These are phyloP conservation scores for Xylaria venustula DNA, from an alignment of 495 filamentous ascomycete genomes.

Conservation along the genomic window DNA sequence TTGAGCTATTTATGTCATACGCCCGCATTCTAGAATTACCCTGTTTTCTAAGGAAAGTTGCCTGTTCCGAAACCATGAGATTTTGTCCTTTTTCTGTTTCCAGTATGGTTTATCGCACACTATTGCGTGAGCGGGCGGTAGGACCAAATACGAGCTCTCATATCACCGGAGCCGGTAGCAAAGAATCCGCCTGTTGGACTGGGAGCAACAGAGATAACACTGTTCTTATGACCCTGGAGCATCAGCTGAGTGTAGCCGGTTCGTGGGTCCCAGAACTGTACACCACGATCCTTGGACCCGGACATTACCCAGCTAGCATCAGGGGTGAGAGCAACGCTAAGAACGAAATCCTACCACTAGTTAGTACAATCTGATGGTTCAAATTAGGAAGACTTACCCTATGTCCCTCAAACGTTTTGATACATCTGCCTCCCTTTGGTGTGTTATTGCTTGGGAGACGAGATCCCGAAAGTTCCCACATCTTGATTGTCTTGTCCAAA, in stretches of 20 bases:
- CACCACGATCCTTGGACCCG: slow-evolving; percentile 85
- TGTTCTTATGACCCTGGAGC: slow-evolving; percentile 92
- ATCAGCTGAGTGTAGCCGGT: slow-evolving; percentile 87
- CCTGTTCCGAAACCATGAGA: no score
- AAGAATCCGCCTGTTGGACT: slow-evolving; percentile 78
- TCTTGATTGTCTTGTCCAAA: slow-evolving; percentile 93
- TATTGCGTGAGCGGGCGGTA: slow-evolving; percentile 43
- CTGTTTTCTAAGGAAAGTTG: no score
- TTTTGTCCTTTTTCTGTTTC: no score
- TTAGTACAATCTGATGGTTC: slow-evolving; percentile 23
- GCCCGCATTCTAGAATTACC: no score
- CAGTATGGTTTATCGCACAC: not conserved
- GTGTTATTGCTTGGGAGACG: slow-evolving; percentile 61
- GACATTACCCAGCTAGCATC: slow-evolving; percentile 89
- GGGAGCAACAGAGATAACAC: slow-evolving; percentile 85
- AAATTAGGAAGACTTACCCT: slow-evolving; percentile 57
- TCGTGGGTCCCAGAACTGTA: slow-evolving; percentile 90
- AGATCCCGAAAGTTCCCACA: slow-evolving; percentile 81
- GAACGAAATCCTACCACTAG: slow-evolving; percentile 73
- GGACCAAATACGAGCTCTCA: slow-evolving; percentile 88
- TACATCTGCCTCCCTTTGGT: slow-evolving; percentile 74
- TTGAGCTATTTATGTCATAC: not conserved
- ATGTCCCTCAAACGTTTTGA: slow-evolving; percentile 88
- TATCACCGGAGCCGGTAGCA: slow-evolving; percentile 86
- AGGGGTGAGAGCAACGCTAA: slow-evolving; percentile 83